Percentiles rank a stretch among this genome's conserved stretches.
These are phyloP conservation scores for Russula compacta DNA, from an alignment of 768 basidiomycete genomes.

Conservation along the genomic window DNA sequence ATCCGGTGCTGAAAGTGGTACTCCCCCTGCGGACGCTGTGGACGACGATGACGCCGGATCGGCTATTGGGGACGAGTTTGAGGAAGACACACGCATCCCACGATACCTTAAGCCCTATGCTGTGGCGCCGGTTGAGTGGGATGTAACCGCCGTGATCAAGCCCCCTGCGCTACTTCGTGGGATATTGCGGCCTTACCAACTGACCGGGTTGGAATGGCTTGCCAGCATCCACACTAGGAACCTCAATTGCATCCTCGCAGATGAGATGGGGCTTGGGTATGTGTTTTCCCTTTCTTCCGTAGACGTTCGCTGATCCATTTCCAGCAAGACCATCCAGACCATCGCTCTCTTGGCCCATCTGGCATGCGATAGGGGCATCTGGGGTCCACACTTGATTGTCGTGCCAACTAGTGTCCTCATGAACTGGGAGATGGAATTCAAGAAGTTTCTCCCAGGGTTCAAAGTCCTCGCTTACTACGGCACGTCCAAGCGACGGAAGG, in stretches of 20 bases:
- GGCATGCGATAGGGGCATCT: slow-evolving; percentile 81
- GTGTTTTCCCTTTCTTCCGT: slow-evolving; percentile 24
- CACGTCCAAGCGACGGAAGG: slow-evolving; percentile 77
- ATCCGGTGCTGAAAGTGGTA: slow-evolving; percentile 17
- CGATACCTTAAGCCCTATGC: slow-evolving; percentile 58
- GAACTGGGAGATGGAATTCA: slow-evolving; percentile 97
- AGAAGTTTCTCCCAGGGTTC: slow-evolving; percentile 89
- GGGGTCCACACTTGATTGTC: slow-evolving; percentile 89
- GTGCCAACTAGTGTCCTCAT: slow-evolving; percentile 89
- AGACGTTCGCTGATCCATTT: slow-evolving; percentile 2
- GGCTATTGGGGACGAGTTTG: slow-evolving; percentile 29
- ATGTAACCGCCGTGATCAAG: slow-evolving; percentile 44
- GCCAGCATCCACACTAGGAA: slow-evolving; percentile 76
- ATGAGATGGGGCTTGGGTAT: slow-evolving; percentile 93
- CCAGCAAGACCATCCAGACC: slow-evolving; percentile 92
- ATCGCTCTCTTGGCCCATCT: slow-evolving; percentile 90
- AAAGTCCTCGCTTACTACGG: slow-evolving; percentile 87
- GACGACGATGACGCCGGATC: slow-evolving; percentile 29
- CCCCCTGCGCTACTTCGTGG: slow-evolving; percentile 77
- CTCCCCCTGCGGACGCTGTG: slow-evolving; percentile 22
- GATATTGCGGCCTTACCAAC: slow-evolving; percentile 84
- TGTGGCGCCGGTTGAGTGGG: slow-evolving; percentile 64
- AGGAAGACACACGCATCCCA: slow-evolving; percentile 32
- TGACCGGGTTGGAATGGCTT: slow-evolving; percentile 90
- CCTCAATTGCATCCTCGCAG: slow-evolving; percentile 77